phyloP scores from a whole-genome alignment of 2,329 filamentous ascomycete species.

The Alternaria ethzedia region DNA sequence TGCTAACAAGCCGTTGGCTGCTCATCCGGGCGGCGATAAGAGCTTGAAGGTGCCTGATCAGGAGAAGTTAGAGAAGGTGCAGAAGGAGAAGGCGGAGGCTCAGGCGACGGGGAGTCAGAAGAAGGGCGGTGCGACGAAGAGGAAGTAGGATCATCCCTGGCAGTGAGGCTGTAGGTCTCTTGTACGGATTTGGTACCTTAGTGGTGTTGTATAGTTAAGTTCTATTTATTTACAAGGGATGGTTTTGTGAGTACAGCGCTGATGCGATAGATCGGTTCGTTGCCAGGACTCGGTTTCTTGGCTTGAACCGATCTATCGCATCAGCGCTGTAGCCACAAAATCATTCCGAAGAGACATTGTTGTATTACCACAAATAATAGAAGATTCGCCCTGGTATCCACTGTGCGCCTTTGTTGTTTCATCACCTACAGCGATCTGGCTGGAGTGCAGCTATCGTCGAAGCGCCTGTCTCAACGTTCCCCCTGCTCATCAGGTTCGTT shows the following conservation, averaged over 20 bases:
- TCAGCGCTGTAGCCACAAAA: not conserved
- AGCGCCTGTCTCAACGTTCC: not conserved
- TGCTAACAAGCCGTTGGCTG: constrained; percentile 49
- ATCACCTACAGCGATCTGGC: not conserved
- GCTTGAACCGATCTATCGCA: not conserved
- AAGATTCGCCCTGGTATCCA: not conserved
- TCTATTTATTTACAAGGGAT: not conserved
- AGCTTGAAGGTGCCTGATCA: constrained; percentile 31
- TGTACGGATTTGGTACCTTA: not conserved
- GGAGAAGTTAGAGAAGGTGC: constrained; percentile 20
- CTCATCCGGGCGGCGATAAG: constrained; percentile 41
- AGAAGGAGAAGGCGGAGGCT: constrained; percentile 22
- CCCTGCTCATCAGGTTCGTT: not conserved
- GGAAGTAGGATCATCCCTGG: constrained; percentile 26
- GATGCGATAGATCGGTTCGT: not conserved
- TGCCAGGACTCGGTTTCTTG: not conserved
- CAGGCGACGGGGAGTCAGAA: constrained; percentile 34
- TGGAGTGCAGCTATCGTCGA: not conserved
- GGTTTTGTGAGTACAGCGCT: not conserved
- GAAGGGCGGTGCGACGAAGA: constrained; percentile 38
- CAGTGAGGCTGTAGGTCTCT: not conserved
- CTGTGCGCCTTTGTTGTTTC: not conserved
- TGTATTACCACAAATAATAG: not conserved
- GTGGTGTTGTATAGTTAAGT: not conserved
- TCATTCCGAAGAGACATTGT: not conserved